Evolutionary conservation across 768 basidiomycete species (phyloP), one percentile per base, ranked within the genome.

Genomic region (Russula abietina): DNA sequence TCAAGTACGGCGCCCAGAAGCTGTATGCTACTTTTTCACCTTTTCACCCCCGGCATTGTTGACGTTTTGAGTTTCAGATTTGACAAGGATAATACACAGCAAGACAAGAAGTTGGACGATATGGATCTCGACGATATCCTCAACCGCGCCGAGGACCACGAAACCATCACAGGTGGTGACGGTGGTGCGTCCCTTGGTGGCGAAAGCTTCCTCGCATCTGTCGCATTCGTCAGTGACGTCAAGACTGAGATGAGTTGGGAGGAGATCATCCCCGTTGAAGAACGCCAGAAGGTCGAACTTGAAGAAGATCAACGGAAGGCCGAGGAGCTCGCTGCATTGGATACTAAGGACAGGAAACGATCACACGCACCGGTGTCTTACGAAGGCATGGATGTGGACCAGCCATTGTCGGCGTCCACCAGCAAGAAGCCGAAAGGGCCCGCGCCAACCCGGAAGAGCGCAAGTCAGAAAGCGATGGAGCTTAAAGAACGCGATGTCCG

Each of bases 211-310:
- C 81, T 99, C 57, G 87, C 94, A 28, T 88, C 91, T 67, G 96
- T 98, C 72, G 95, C 96, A 24, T 88, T 87, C 55, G 92, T 98
- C 68, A 97, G 93, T 74, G 97, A 99, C 73, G 87, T 99, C 72
- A 98, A 98, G 82, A 93, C 94, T 72, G 96, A 98, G 76, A 93
- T 96, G 85, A 93, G 75, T 70, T 99, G 97, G 97, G 97, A 99
- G 71, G 97, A 98, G 65, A 98, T 99, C 74, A 98, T 99, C 69
- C 97, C 97, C 19, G 73, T 89, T 10, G 93, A 95, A 26, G 93
- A 93, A 70, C 87, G 97, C 7, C 85, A 88, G 73, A 86, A 84
- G 72, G 84, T 88, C 49, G 93, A 93, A 64, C 81, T 82, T 32
- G 94, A 95, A 67, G 88, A 92, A 63, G 87, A 88, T 64, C 81